Base-by-base conservation (phyloP, 23 red algal species). In the Agarophyton chilense region DNA sequence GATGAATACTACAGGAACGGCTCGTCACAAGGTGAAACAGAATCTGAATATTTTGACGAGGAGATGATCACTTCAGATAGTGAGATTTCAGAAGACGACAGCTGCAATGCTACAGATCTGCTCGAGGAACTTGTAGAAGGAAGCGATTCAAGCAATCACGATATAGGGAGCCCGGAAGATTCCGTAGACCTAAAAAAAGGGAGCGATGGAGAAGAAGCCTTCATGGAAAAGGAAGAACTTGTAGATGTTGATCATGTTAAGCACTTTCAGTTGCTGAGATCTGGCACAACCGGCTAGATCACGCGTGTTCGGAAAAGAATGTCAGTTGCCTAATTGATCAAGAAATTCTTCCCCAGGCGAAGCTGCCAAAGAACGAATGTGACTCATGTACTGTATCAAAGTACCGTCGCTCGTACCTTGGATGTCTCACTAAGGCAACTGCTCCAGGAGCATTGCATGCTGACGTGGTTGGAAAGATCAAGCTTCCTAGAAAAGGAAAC, bases 381-480 rank as follows among this genome's bases (percentile, higher is more conserved):
- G 82, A 74, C 12, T 64, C 82, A 33, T 87, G 82, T 52, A 25
- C 35, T 8, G 52, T 45, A n/a, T 60, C 58, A 14, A 87, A 87
- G 64, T 87, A 42, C 45, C 33, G 43, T 33, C 34, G 44, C 2
- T 76, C 49, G 21, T 87, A 57, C 65, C 19, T 12, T 11, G 64
- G 82, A 34, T 74, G 45, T n/a, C 42, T 75, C 14, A 87, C 82
- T 11, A 74, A 72, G 29, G 82, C 82, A 53, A 28, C 21, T 19
- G 74, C 47, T 22, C 65, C 68, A 6, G 82, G 82, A 33, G 29
- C 46, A 17, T 17, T 87, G 10, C 82, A 87, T 74, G 41, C 47
- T 12, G 66, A 87, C 60, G 68, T 76, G 36, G 68, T 54, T 21
- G 65, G 82, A 53, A 72, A 87, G 55, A 58, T 87, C 64, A 87